These are phyloP conservation scores for Pestalotiopsis sp. DNA, from an alignment of 2,329 filamentous ascomycete species.

Conservation along the genomic window DNA sequence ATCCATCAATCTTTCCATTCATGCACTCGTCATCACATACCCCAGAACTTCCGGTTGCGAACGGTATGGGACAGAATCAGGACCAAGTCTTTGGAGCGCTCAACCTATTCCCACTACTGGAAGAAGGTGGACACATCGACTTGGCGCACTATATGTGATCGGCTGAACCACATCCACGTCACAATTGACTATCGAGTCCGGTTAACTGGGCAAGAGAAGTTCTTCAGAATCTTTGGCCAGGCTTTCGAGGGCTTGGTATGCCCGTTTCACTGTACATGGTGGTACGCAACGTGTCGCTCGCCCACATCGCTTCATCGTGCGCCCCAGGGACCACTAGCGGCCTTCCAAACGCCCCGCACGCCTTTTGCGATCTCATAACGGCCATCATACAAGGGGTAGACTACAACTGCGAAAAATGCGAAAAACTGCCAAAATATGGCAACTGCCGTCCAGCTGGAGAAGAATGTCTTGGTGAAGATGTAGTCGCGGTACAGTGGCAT, in stretches of 20 bases:
- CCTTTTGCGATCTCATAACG: constrained; percentile 38
- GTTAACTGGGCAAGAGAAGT: too few relatives aligned
- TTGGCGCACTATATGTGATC: constrained; percentile 41
- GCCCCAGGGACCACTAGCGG: neutral
- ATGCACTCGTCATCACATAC: constrained; percentile 11
- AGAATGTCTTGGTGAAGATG: constrained; percentile 50
- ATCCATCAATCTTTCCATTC: constrained; percentile 28
- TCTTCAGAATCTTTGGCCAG: too few relatives aligned
- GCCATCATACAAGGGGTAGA: constrained; percentile 52
- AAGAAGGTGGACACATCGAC: constrained; percentile 56
- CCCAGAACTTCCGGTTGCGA: constrained; percentile 44
- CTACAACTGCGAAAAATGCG: constrained; percentile 46
- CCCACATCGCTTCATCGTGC: neutral
- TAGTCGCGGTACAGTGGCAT: constrained; percentile 53
- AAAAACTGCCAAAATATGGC: constrained; percentile 51
- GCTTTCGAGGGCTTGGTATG: too few relatives aligned
- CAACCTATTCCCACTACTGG: constrained; percentile 55
- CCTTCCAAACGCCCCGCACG: constrained; percentile 14
- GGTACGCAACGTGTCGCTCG: too few relatives aligned
- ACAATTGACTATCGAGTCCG: too few relatives aligned
- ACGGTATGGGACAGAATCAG: constrained; percentile 36
- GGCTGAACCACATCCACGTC: neutral
- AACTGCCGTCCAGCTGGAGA: constrained; percentile 46
- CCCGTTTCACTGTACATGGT: too few relatives aligned
- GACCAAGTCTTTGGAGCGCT: constrained; percentile 47